A percentile compares a stretch with the other conserved stretches of the same genome.
Conservation (phyloP, 257 asterid genomes). For the Handroanthus guayacan region DNA sequence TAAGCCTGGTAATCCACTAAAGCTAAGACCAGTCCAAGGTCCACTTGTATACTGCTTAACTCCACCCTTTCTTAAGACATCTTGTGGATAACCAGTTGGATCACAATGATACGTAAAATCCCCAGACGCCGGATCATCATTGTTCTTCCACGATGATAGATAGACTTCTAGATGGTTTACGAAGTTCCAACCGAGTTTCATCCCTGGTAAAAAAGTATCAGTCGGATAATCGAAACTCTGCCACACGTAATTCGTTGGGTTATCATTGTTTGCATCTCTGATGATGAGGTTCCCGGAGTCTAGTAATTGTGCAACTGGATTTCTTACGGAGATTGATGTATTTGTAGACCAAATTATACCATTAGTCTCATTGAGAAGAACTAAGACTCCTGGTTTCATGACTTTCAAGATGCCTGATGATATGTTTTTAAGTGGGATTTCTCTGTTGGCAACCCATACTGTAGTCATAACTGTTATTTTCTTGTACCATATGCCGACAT, state of each 20-base stretch:
- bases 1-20: constrained; percentile 26
- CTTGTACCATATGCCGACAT: constrained; percentile 33
- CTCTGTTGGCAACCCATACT: constrained; percentile 34
- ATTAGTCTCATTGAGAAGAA: constrained; percentile 15
- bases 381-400: constrained; percentile 17
- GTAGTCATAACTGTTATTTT: not conserved
- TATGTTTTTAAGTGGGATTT: constrained; percentile 21
- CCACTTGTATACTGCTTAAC: constrained; percentile 20
- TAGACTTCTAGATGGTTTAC: constrained; percentile 37
- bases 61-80: constrained; percentile 25
- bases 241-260: not conserved
- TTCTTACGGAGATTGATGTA: not conserved
- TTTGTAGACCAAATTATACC: constrained; percentile 25
- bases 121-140: constrained; percentile 51
- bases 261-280: constrained; percentile 8
- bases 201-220: constrained; percentile 54
- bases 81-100: constrained; percentile 34
- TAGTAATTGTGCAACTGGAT: constrained; percentile 26
- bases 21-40: constrained; percentile 32
- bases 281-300: constrained; percentile 35
- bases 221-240: constrained; percentile 40
- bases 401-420: constrained; percentile 21
- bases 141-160: constrained; percentile 54
- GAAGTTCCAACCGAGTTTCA: constrained; percentile 55
- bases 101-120: constrained; percentile 36